Base-by-base conservation (phyloP, 2,329 filamentous ascomycete species). In the Ustulina deusta region DNA sequence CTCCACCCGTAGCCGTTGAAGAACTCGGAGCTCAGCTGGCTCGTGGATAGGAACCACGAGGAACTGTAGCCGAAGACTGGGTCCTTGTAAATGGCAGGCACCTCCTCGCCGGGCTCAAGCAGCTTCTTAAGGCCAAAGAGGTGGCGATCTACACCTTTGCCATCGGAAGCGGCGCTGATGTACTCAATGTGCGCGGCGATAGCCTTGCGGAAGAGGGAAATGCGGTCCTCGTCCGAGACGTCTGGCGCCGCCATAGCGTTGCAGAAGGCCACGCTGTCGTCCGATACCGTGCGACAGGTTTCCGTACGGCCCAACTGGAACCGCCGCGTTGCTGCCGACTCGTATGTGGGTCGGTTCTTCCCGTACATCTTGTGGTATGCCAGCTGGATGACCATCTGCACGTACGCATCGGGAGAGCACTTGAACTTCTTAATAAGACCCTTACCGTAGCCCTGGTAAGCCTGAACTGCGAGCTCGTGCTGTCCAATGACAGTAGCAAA, bases 1-100 rank as follows among this genome's bases (percentile, higher is more conserved):
- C 92, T 96, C 96, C 96, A 99, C 52, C 96, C 96, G 81, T 99
- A 99, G 27, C 97, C 96, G 79, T 99, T 99, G 83, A 98, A 99
- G 85, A 93, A 97, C 84, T 99, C 97, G 38, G 91, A 94, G 82
- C 92, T 96, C 79, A 99, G 84, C 84, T 99, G 97, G 69, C 90
- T 93, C 32, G 90, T 93, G 32, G 91, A 95, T 66, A 99, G 85
- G 82, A 90, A 97, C 96, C 96, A 99, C 15, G 91, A 93, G 77
- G 87, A 85, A 66, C 91, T 94, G 85, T 98, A 99, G 3, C 82
- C 78, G 79, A 87, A 98, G 2, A 94, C 91, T 0, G 94, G 93
- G 79, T 99, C 96, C 78, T 91, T 87, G 84, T 92, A 99, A 68
- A 99, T 87, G 22, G 88, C 86, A 0, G 96, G 96, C 2, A 97